Percentiles rank a stretch among this genome's conserved stretches.
phyloP scores from a whole-genome alignment of 305 asterid genomes.

The Rubia occidens region DNA sequence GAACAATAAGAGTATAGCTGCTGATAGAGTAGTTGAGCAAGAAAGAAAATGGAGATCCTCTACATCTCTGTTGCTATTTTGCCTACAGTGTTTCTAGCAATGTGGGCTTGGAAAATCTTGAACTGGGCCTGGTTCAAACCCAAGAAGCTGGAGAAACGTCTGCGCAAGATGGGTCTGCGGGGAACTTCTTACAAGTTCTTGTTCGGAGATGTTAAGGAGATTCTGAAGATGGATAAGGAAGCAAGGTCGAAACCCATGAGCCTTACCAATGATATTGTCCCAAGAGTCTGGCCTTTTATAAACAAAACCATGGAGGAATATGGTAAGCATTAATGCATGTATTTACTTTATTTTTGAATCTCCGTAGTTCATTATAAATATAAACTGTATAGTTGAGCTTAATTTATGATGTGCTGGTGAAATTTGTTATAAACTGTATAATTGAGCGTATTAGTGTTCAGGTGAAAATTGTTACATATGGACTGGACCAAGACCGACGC shows the following conservation, averaged over 20 bases:
- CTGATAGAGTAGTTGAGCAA: too few relatives aligned
- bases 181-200: too few relatives aligned
- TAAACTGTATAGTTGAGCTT: neutral
- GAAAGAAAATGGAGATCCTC: slow-evolving; percentile 8
- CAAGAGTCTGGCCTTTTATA: too few relatives aligned
- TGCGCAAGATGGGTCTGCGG: too few relatives aligned
- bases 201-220: too few relatives aligned
- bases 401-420: slow-evolving; percentile 10
- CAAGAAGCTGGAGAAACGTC: too few relatives aligned
- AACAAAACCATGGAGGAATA: too few relatives aligned
- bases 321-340: slow-evolving; percentile 12
- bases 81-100: neutral
- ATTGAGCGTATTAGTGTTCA: neutral
- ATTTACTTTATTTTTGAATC: neutral
- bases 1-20: too few relatives aligned
- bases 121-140: too few relatives aligned
- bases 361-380: neutral
- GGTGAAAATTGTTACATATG: slow-evolving; percentile 38
- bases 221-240: neutral
- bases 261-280: too few relatives aligned
- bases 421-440: too few relatives aligned
- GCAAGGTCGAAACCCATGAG: too few relatives aligned
- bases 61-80: neutral
- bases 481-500: slow-evolving; percentile 37
- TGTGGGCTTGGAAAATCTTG: neutral